These are phyloP conservation scores for Fusarium hainanense DNA, from an alignment of 2,329 filamentous ascomycete genomes.

Conservation along the genomic window DNA sequence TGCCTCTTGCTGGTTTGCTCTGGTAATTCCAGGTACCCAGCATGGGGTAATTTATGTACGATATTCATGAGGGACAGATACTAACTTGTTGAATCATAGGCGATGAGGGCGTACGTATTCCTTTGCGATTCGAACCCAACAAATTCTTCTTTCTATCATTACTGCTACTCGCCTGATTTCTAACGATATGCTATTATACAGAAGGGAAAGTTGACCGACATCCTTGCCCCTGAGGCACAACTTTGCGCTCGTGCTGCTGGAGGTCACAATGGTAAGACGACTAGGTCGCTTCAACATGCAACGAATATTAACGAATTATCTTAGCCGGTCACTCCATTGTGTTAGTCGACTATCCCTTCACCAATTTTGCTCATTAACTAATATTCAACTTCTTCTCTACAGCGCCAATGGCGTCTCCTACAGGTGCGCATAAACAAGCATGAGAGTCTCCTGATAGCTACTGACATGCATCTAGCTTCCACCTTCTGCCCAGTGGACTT, in stretches of 20 bases:
- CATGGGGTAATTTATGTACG: not conserved
- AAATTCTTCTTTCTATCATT: not conserved
- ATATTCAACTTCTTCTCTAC: not conserved
- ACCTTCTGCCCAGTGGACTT: slow-evolving; percentile 27
- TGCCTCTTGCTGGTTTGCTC: not conserved
- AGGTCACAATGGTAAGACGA: slow-evolving; percentile 14
- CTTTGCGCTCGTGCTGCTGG: slow-evolving; percentile 27
- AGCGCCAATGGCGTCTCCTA: slow-evolving; percentile 22
- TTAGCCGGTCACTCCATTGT: slow-evolving; percentile 16
- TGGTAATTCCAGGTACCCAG: not conserved
- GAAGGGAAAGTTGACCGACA: slow-evolving; percentile 26
- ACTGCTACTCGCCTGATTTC: not conserved
- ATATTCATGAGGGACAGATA: not conserved
- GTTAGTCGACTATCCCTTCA: slow-evolving; percentile 4
- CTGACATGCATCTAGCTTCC: slow-evolving; percentile 19
- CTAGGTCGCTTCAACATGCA: not conserved
- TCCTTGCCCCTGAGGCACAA: slow-evolving; percentile 22
- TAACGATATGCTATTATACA: slow-evolving; percentile 6
- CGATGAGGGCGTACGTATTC: slow-evolving; percentile 16
- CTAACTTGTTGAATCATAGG: slow-evolving; percentile 2
- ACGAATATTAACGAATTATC: not conserved
- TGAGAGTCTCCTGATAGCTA: not conserved
- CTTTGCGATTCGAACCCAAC: not conserved
- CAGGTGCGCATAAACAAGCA: slow-evolving; percentile 2
- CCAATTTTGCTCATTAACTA: not conserved